These are phyloP conservation scores for Leccinum variicolor DNA, from an alignment of 768 basidiomycete genomes.

Conservation along the genomic window DNA sequence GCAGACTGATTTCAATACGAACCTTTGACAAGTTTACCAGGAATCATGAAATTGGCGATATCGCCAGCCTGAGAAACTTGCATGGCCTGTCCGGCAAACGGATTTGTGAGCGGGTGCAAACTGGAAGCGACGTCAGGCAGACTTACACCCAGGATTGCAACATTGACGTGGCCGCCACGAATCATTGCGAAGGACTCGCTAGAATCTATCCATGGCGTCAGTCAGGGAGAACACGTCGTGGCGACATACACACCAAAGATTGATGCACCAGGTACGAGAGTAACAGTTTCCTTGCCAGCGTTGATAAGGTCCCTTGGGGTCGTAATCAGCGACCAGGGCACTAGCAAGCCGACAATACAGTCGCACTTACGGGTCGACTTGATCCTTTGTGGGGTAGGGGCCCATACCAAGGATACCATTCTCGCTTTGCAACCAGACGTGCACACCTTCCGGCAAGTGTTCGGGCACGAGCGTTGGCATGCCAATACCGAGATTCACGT, in stretches of 20 bases:
- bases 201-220: constrained; percentile 47
- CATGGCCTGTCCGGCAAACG: constrained; percentile 63
- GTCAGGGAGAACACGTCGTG: background rate
- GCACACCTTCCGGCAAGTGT: constrained; percentile 65
- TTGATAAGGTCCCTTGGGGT: constrained; percentile 79
- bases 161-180: constrained; percentile 92
- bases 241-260: constrained; percentile 64
- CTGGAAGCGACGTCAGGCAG: background rate
- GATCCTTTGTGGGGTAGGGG: constrained; percentile 79
- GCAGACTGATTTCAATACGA: background rate
- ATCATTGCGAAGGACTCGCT: constrained; percentile 97
- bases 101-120: background rate
- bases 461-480: constrained; percentile 90
- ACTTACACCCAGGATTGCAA: constrained; percentile 87
- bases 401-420: constrained; percentile 90
- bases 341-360: background rate
- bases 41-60: constrained; percentile 98
- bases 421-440: constrained; percentile 90
- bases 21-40: constrained; percentile 89
- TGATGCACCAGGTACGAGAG: constrained; percentile 87
- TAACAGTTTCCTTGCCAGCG: constrained; percentile 93
- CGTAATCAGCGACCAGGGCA: constrained; percentile 1
- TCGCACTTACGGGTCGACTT: constrained; percentile 71
- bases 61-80: constrained; percentile 92
- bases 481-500: constrained; percentile 87